These are phyloP conservation scores for Tetracladium maxilliforme DNA, from an alignment of 2,329 filamentous ascomycete genomes.

Conservation along the genomic window DNA sequence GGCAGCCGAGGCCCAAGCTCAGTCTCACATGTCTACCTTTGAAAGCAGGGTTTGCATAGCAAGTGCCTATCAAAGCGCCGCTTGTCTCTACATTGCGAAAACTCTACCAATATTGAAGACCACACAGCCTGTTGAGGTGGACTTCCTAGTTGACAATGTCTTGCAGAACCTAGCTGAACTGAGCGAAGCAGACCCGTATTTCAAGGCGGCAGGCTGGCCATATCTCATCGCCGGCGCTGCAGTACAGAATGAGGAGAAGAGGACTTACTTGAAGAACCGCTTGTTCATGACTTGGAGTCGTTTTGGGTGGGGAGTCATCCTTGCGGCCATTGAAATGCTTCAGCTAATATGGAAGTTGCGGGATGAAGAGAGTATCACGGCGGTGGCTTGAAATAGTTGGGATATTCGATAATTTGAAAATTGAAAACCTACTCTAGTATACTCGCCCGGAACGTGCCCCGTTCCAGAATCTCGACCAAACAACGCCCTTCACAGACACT, in stretches of 20 bases:
- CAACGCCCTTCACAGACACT: too few relatives aligned
- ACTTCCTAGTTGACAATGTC: constrained; percentile 31
- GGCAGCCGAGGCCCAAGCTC: constrained; percentile 20
- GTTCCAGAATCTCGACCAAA: too few relatives aligned
- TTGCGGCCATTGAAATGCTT: too few relatives aligned
- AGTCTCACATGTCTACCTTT: constrained; percentile 19
- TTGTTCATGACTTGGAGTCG: too few relatives aligned
- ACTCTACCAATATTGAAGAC: constrained; percentile 22
- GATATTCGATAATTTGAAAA: too few relatives aligned
- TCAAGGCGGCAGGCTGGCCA: constrained; percentile 46
- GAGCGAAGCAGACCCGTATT: constrained; percentile 30
- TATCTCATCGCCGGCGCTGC: constrained; percentile 42
- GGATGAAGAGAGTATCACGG: too few relatives aligned
- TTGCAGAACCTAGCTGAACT: constrained; percentile 33
- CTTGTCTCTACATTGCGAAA: constrained; percentile 6
- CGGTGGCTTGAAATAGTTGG: too few relatives aligned
- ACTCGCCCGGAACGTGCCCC: too few relatives aligned
- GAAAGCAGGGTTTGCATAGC: constrained; percentile 22
- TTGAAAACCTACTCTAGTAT: too few relatives aligned
- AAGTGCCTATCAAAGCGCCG: constrained; percentile 15
- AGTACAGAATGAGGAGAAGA: constrained; percentile 26
- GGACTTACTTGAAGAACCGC: constrained; percentile 36
- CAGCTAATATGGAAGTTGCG: too few relatives aligned
- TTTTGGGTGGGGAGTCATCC: too few relatives aligned
- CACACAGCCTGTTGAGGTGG: constrained; percentile 22